Conservation (phyloP, 129 eudicot genomes). For the Oenanthe sinensis region DNA sequence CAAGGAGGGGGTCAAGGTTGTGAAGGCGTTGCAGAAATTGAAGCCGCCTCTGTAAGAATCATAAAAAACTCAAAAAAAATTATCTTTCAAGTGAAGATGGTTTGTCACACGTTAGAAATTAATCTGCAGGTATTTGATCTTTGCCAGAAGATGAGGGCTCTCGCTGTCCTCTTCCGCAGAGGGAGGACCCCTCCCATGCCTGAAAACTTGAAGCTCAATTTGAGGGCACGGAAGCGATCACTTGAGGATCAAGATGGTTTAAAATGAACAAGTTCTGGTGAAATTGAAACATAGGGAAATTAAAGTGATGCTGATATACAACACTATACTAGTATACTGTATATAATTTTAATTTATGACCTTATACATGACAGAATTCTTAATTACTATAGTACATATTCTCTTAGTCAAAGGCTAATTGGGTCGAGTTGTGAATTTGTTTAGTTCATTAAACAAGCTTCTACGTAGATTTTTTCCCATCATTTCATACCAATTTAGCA, state of each 20-base stretch:
- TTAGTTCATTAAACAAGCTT: neutral
- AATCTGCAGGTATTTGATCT: constrained; percentile 77
- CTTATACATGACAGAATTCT: neutral
- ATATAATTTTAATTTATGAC: neutral
- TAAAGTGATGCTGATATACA: neutral
- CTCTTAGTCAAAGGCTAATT: neutral
- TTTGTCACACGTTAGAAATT: neutral
- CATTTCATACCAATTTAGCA: neutral
- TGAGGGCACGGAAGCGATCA: constrained; percentile 85
- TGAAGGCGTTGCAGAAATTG: constrained; percentile 97
- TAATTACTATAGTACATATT: neutral
- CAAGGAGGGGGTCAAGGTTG: constrained; percentile 98
- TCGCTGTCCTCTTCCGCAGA: constrained; percentile 84
- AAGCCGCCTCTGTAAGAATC: constrained; percentile 82
- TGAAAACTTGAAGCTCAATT: constrained; percentile 77
- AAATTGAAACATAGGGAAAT: neutral
- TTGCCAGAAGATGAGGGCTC: constrained; percentile 74
- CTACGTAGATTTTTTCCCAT: neutral
- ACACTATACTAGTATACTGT: neutral
- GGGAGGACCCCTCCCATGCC: constrained; percentile 94
- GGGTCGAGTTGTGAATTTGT: neutral
- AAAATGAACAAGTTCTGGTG: constrained; percentile 13
- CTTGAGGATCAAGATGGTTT: constrained; percentile 74
- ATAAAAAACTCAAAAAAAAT: neutral
- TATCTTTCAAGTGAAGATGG: neutral